These are phyloP conservation scores for Alnus rubra DNA, from an alignment of 306 rosid species.

Conservation along the genomic window DNA sequence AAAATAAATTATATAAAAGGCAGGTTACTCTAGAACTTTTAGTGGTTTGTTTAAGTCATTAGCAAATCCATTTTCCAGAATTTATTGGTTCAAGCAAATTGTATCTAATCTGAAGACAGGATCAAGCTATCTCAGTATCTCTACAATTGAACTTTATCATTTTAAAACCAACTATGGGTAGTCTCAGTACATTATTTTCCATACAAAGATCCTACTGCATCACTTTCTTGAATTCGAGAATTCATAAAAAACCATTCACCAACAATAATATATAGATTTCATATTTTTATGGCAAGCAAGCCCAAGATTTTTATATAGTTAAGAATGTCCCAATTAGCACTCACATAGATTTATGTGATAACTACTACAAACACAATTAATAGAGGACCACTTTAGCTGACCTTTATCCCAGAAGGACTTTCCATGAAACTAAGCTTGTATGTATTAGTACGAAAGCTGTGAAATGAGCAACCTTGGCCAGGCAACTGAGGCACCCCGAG, in stretches of 20 bases:
- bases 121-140: background rate
- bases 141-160: background rate
- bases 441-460: slow-evolving; percentile 85
- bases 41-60: background rate
- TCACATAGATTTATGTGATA: background rate
- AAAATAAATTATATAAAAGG: background rate
- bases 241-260: background rate
- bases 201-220: background rate
- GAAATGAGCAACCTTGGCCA: slow-evolving; percentile 99
- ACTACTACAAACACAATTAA: slow-evolving; percentile 7
- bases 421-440: slow-evolving; percentile 97
- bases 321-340: slow-evolving; percentile 10
- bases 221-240: background rate
- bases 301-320: background rate
- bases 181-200: background rate
- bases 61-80: background rate
- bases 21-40: background rate
- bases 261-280: background rate
- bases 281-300: background rate
- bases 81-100: background rate
- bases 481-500: slow-evolving; percentile 95
- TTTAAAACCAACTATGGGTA: background rate
- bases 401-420: slow-evolving; percentile 94
- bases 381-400: slow-evolving; percentile 25
- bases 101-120: background rate